Percentiles rank a stretch among this genome's conserved stretches.
These are phyloP conservation scores for Saccharomyces hybrid DNA, from an alignment of 1,139 yeast genomes.

Conservation along the genomic window DNA sequence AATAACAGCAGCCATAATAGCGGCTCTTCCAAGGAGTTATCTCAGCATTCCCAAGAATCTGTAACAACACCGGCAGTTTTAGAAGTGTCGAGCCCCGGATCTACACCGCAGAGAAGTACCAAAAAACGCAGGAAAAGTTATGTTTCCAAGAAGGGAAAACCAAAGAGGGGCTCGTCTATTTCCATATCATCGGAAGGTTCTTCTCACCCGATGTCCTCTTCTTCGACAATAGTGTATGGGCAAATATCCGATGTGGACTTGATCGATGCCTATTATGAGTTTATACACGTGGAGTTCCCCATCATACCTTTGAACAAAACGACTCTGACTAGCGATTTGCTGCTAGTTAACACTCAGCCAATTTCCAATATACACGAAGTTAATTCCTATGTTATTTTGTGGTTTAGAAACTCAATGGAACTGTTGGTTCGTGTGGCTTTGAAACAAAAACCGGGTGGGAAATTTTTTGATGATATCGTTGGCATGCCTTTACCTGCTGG, in stretches of 20 bases:
- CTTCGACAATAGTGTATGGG: constrained; percentile 18
- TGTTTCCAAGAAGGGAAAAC: background rate
- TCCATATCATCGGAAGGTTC: constrained; percentile 11
- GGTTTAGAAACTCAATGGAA: constrained; percentile 47
- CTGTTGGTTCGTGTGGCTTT: constrained; percentile 38
- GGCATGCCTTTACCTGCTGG: constrained; percentile 4
- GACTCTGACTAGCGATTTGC: constrained; percentile 31
- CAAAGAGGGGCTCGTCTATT: constrained; percentile 1
- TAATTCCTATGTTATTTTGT: constrained; percentile 38
- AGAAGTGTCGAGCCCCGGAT: background rate
- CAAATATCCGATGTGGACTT: constrained; percentile 28
- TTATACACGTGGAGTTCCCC: constrained; percentile 50
- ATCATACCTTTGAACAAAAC: constrained; percentile 45
- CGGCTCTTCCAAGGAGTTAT: background rate
- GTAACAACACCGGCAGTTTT: background rate
- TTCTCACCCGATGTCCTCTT: constrained; percentile 6
- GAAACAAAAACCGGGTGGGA: constrained; percentile 23
- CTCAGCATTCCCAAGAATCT: background rate
- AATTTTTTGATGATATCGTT: constrained; percentile 13
- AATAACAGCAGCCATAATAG: background rate
- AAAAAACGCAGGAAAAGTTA: constrained; percentile 2
- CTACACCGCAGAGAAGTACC: background rate
- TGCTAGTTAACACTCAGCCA: constrained; percentile 32
- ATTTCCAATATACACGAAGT: constrained; percentile 36
- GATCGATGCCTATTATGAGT: constrained; percentile 42